A percentile compares a stretch with the other conserved stretches of the same genome.
phyloP scores from a whole-genome alignment of 2,329 filamentous ascomycete species.

The Penicillium sp. region DNA sequence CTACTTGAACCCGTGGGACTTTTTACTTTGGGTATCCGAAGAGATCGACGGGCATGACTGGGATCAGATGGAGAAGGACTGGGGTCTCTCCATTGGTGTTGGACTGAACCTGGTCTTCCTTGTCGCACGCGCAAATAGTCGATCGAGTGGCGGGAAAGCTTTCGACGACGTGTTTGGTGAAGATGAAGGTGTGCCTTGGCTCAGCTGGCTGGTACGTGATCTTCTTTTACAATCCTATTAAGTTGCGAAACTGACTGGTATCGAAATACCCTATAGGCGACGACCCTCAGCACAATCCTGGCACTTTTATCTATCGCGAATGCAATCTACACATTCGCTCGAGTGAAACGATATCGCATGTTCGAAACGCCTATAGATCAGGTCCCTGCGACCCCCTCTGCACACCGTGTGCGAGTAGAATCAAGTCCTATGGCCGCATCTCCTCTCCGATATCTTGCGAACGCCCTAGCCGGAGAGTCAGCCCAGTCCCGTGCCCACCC shows the following conservation, averaged over 20 bases:
- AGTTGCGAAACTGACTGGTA: background rate
- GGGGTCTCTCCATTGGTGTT: slow-evolving; percentile 74
- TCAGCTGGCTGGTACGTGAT: slow-evolving; percentile 62
- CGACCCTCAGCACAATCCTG: slow-evolving; percentile 71
- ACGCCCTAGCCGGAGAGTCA: slow-evolving; percentile 65
- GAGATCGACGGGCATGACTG: slow-evolving; percentile 90
- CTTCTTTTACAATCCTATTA: background rate
- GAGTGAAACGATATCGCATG: slow-evolving; percentile 82
- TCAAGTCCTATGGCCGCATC: slow-evolving; percentile 77
- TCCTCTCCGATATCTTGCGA: slow-evolving; percentile 73
- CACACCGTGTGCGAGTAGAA: slow-evolving; percentile 82
- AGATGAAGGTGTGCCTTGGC: slow-evolving; percentile 62
- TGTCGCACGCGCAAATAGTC: slow-evolving; percentile 76
- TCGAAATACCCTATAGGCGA: slow-evolving; percentile 51
- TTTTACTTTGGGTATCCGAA: slow-evolving; percentile 86
- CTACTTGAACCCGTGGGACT: slow-evolving; percentile 83
- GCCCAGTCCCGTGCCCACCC: slow-evolving; percentile 85
- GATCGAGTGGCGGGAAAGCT: slow-evolving; percentile 49
- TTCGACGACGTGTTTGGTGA: slow-evolving; percentile 86
- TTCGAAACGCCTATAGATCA: slow-evolving; percentile 85
- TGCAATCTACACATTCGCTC: slow-evolving; percentile 76
- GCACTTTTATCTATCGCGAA: slow-evolving; percentile 74
- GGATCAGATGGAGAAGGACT: slow-evolving; percentile 73
- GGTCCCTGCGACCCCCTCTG: slow-evolving; percentile 76
- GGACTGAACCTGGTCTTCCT: slow-evolving; percentile 77